These are phyloP conservation scores for Apiotrichum montevideense DNA, from an alignment of 1,284 basidiomycete genomes.

Conservation along the genomic window DNA sequence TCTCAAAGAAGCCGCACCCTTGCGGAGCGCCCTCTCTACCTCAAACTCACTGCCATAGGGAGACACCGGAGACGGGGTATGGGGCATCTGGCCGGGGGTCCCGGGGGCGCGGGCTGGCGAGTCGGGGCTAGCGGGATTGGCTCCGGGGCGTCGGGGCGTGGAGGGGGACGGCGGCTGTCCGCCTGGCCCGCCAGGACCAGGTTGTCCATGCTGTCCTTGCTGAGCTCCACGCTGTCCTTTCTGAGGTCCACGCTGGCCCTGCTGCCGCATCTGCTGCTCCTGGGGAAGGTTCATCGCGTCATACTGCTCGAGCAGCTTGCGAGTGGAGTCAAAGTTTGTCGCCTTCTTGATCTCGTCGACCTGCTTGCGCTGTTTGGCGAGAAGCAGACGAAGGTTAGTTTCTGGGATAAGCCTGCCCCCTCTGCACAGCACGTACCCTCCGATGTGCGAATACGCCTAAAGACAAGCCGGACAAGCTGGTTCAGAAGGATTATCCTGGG, in stretches of 20 bases:
- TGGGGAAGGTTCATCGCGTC: conserved; percentile 52
- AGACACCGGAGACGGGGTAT: background rate
- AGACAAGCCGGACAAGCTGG: conserved; percentile 80
- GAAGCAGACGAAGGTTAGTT: conserved; percentile 65
- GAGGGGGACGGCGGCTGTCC: background rate
- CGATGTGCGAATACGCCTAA: conserved; percentile 69
- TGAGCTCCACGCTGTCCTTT: too few relatives aligned
- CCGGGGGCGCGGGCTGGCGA: conserved; percentile 38
- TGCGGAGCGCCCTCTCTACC: too few relatives aligned
- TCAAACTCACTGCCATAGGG: conserved; percentile 22
- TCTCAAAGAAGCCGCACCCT: too few relatives aligned
- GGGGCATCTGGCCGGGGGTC: conserved; percentile 18
- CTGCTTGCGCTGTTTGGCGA: conserved; percentile 74
- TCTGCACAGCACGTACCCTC: conserved; percentile 59
- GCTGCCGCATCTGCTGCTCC: background rate
- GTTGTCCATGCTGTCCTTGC: too few relatives aligned
- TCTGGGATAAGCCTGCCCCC: conserved; percentile 52
- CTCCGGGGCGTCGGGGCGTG: background rate
- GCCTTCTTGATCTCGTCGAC: conserved; percentile 97
- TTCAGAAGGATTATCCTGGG: conserved; percentile 73
- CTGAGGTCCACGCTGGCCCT: background rate
- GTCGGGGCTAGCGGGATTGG: conserved; percentile 7
- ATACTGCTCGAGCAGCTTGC: conserved; percentile 83
- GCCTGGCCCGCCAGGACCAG: background rate
- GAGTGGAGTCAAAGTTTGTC: conserved; percentile 89